A percentile compares a stretch with the other conserved stretches of the same genome.
Evolutionary conservation across 352 stramenopile genomes (phyloP).

Genomic region (Globisporangium iwayamae): DNA sequence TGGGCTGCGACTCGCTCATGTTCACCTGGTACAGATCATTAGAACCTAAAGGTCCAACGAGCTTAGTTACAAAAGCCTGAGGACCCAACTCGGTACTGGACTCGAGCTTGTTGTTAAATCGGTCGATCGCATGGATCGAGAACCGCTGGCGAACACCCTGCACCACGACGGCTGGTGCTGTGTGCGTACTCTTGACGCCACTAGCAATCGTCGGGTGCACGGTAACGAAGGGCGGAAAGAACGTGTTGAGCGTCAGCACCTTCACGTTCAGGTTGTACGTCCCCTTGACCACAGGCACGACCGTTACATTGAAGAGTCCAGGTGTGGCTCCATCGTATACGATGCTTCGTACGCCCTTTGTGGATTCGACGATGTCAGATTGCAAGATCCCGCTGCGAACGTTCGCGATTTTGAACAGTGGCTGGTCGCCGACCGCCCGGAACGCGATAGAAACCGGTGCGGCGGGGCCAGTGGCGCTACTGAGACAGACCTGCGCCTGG

Average conservation of each 20-base stretch:
- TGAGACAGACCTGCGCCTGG: constrained; percentile 34
- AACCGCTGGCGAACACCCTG: constrained; percentile 78
- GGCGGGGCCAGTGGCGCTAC: constrained; percentile 17
- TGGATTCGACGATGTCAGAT: constrained; percentile 42
- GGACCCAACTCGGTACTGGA: constrained; percentile 58
- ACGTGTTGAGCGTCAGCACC: constrained; percentile 41
- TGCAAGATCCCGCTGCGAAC: constrained; percentile 49
- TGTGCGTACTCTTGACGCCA: constrained; percentile 68
- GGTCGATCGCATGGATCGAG: constrained; percentile 86
- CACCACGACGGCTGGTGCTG: constrained; percentile 71
- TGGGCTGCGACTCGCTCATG: constrained; percentile 52
- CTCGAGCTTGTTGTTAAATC: constrained; percentile 90
- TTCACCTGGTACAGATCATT: constrained; percentile 37
- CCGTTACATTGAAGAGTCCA: constrained; percentile 81
- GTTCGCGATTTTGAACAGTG: constrained; percentile 32
- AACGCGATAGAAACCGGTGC: constrained; percentile 46
- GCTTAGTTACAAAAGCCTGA: constrained; percentile 48
- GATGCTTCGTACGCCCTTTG: constrained; percentile 71
- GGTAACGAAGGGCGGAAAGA: constrained; percentile 72
- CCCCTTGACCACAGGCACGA: constrained; percentile 80
- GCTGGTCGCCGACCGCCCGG: constrained; percentile 38
- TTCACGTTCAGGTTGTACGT: constrained; percentile 57
- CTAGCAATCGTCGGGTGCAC: constrained; percentile 78
- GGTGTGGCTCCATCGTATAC: constrained; percentile 48
- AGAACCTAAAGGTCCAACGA: constrained; percentile 38